Percentiles rank a stretch among this genome's conserved stretches.
These are phyloP conservation scores for Elsinoe australis DNA, from an alignment of 2,329 filamentous ascomycete genomes.

Conservation along the genomic window DNA sequence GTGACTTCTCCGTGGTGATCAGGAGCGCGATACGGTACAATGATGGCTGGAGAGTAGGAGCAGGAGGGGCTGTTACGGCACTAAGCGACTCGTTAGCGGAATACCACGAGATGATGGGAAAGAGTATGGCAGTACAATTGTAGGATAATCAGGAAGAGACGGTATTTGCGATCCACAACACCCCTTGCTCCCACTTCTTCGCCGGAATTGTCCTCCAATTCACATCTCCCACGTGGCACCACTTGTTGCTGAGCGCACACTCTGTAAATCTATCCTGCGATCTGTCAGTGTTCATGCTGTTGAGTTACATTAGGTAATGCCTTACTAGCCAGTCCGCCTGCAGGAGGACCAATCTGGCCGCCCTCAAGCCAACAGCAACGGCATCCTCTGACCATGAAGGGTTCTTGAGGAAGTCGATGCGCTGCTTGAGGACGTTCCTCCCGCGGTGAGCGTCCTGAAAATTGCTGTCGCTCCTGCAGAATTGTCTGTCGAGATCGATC, in stretches of 20 bases:
- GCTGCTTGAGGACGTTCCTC: neutral
- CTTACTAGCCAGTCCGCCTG: neutral
- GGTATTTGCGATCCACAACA: neutral
- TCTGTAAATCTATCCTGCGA: neutral
- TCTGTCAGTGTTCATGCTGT: neutral
- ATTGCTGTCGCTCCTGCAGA: neutral
- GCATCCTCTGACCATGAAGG: neutral
- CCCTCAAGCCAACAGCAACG: neutral
- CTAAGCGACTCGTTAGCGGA: conserved; percentile 74
- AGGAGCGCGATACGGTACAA: conserved; percentile 70
- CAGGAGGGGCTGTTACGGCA: conserved; percentile 82
- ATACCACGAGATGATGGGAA: conserved; percentile 72
- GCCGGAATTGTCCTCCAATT: neutral
- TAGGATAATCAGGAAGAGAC: conserved; percentile 23
- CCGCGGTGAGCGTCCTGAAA: neutral
- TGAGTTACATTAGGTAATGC: neutral
- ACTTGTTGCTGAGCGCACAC: neutral
- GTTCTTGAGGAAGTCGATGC: neutral
- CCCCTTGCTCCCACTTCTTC: neutral
- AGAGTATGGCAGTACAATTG: conserved; percentile 26
- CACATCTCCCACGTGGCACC: neutral
- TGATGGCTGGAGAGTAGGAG: conserved; percentile 71
- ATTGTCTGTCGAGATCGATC: neutral
- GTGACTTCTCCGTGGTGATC: conserved; percentile 89
- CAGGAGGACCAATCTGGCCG: neutral